phyloP scores from a whole-genome alignment of 768 basidiomycete species.

The Mycena vitilis region DNA sequence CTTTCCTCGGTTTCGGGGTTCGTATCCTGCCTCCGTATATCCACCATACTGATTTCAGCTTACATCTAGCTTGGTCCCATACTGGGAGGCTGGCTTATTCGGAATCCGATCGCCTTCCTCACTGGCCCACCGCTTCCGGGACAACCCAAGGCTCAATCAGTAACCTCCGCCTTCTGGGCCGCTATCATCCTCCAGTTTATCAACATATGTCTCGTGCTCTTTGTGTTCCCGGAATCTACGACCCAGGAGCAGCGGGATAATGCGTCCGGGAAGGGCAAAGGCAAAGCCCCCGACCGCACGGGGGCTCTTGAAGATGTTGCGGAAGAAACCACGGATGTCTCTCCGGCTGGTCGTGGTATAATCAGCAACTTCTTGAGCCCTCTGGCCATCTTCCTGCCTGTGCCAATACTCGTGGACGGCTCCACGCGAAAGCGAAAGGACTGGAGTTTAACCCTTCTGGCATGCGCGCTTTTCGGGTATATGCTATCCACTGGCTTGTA shows the following conservation, averaged over 20 bases:
- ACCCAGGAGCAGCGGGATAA: constrained; percentile 53
- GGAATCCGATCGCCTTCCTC: constrained; percentile 47
- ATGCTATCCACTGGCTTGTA: constrained; percentile 77
- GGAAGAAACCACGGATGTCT: constrained; percentile 4
- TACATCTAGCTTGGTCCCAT: constrained; percentile 67
- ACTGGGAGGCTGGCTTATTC: constrained; percentile 69
- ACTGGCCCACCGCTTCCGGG: constrained; percentile 32
- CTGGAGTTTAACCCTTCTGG: constrained; percentile 85
- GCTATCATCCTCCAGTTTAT: constrained; percentile 55
- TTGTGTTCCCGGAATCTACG: constrained; percentile 77
- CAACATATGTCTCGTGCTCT: constrained; percentile 71
- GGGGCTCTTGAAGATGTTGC: constrained; percentile 9
- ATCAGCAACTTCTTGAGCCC: constrained; percentile 63
- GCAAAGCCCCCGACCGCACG: constrained; percentile 27
- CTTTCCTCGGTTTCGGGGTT: constrained; percentile 78
- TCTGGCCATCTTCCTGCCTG: constrained; percentile 76
- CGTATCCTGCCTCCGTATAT: background rate
- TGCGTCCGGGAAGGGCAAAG: constrained; percentile 40
- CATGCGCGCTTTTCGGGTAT: constrained; percentile 67
- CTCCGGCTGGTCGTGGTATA: constrained; percentile 38
- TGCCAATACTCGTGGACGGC: constrained; percentile 54
- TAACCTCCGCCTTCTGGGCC: constrained; percentile 64
- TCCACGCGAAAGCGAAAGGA: constrained; percentile 65
- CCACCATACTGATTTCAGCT: background rate
- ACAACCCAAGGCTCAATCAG: constrained; percentile 41